phyloP scores from a whole-genome alignment of 1,139 yeast genomes.

The Debaryomyces nepalensis region DNA sequence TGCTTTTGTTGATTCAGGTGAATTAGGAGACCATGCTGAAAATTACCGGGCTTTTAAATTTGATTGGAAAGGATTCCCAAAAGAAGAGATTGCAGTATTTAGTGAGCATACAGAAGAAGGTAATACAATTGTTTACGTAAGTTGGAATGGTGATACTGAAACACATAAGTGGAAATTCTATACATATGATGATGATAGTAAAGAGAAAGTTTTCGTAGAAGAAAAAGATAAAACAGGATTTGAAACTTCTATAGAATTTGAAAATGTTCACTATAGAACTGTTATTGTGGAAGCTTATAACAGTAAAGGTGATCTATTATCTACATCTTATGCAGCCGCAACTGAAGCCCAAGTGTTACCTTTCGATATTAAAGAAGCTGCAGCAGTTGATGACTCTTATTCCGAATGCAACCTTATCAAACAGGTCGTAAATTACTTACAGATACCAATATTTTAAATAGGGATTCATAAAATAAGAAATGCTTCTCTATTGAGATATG shows the following conservation, averaged over 20 bases:
- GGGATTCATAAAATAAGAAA: no score
- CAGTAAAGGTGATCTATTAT: conserved; percentile 20
- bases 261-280: not conserved
- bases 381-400: no score
- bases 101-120: conserved; percentile 22
- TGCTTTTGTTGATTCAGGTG: conserved; percentile 39
- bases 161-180: conserved; percentile 35
- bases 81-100: conserved; percentile 35
- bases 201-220: conserved; percentile 23
- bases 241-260: conserved; percentile 25
- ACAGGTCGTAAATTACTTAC: not conserved
- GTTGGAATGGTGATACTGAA: conserved; percentile 47
- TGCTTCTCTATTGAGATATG: no score
- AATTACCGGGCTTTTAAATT: conserved; percentile 44
- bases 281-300: conserved; percentile 30
- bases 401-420: conserved; percentile 1
- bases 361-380: not conserved
- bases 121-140: conserved; percentile 30
- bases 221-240: conserved; percentile 31
- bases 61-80: conserved; percentile 41
- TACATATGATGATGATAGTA: conserved; percentile 19
- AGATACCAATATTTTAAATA: no score
- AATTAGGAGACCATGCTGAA: conserved; percentile 28
- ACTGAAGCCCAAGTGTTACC: conserved; percentile 6
- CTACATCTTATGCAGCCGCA: conserved; percentile 16